These are phyloP conservation scores for Dichomitus squalens DNA, from an alignment of 1,284 basidiomycete species.

Conservation along the genomic window DNA sequence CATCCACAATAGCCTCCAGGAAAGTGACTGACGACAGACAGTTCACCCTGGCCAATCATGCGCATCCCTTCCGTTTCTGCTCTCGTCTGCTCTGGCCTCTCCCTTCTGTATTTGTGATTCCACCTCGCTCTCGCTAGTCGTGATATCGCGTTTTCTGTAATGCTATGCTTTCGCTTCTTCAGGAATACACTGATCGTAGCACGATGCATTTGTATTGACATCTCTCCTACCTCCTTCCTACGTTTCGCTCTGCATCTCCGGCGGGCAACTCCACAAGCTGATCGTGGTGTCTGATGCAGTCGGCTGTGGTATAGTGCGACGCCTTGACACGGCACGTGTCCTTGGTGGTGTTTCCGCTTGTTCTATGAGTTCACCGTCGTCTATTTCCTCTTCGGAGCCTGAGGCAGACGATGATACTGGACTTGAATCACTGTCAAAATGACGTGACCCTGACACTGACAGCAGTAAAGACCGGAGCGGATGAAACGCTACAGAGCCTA, in stretches of 20 bases:
- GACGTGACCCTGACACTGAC: slow-evolving; percentile 69
- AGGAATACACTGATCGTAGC: not conserved
- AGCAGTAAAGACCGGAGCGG: slow-evolving; percentile 53
- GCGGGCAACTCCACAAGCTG: slow-evolving; percentile 24
- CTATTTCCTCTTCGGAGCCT: slow-evolving; percentile 14
- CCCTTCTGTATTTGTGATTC: not conserved
- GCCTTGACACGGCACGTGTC: not conserved
- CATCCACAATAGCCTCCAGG: slow-evolving; percentile 19
- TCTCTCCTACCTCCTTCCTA: not conserved
- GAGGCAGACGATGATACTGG: slow-evolving; percentile 12
- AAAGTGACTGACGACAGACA: slow-evolving; percentile 12
- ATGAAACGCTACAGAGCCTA: slow-evolving; percentile 67
- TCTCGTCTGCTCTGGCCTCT: not conserved
- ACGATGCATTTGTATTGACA: not conserved
- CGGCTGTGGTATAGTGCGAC: slow-evolving; percentile 6
- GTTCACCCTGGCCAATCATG: not conserved
- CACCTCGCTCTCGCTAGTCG: not conserved
- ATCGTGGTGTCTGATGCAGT: slow-evolving; percentile 22
- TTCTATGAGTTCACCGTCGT: not conserved
- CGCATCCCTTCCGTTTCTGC: not conserved
- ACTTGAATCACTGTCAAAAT: slow-evolving; percentile 41
- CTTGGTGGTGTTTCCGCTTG: not conserved
- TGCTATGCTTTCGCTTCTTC: not conserved
- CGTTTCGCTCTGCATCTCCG: not conserved
- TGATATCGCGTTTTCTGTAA: not conserved